phyloP scores from a whole-genome alignment of 768 basidiomycete genomes.

The Ramaria rubella region DNA sequence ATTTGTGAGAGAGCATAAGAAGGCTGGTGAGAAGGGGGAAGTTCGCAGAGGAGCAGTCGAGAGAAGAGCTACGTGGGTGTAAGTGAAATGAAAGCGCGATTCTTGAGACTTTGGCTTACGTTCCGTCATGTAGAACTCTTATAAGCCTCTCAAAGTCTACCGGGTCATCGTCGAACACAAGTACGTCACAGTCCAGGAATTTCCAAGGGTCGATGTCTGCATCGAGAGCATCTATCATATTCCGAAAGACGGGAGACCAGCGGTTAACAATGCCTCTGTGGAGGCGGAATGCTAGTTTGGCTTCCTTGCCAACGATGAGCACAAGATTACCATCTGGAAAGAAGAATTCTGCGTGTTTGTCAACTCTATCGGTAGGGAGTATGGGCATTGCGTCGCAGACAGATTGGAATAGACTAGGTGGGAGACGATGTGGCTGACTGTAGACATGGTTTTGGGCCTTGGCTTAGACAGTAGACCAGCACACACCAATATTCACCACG shows the following conservation, averaged over 20 bases:
- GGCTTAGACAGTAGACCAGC: too few species aligned
- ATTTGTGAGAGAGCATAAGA: background rate
- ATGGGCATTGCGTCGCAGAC: background rate
- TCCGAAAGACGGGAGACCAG: background rate
- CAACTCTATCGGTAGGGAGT: background rate
- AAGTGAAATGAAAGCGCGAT: background rate
- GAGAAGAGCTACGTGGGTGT: background rate
- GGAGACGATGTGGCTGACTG: too few species aligned
- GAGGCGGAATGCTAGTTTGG: background rate
- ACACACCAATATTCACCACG: too few species aligned
- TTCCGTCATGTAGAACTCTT: background rate
- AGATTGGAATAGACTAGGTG: too few species aligned
- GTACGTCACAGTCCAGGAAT: conserved; percentile 85
- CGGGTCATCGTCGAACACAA: conserved; percentile 97
- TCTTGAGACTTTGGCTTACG: background rate
- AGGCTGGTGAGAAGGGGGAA: background rate
- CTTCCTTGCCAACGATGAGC: background rate
- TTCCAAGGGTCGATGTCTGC: background rate
- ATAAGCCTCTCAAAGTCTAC: conserved; percentile 14
- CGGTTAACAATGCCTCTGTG: background rate
- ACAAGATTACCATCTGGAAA: conserved; percentile 1
- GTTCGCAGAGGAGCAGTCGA: background rate
- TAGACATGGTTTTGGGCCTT: too few species aligned
- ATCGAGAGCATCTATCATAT: background rate
- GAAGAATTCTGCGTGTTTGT: background rate